These are phyloP conservation scores for Eimeria maxima DNA, from an alignment of 169 alveolate genomes.

Conservation along the genomic window DNA sequence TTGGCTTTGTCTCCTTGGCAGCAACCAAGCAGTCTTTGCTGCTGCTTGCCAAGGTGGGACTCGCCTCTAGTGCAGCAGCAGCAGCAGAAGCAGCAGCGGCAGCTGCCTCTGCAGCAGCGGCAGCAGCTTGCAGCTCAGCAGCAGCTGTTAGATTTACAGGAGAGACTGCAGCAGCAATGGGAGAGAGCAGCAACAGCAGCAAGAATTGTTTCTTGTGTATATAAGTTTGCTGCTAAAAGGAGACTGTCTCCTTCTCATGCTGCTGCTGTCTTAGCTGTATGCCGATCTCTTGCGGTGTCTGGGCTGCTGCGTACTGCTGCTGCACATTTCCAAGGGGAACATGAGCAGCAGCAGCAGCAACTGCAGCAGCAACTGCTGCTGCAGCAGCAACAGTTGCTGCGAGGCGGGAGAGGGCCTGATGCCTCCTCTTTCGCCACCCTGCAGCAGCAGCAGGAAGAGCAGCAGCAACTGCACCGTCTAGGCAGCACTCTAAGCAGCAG, in stretches of 20 bases:
- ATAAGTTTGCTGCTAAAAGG: not conserved
- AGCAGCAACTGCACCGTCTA: not conserved
- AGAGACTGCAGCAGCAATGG: conserved; percentile 16
- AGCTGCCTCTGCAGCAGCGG: not conserved
- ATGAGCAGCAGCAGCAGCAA: conserved; percentile 26
- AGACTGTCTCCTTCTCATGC: conserved; percentile 46
- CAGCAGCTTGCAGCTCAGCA: too few relatives aligned
- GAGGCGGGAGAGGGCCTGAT: not conserved
- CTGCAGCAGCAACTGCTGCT: conserved; percentile 18
- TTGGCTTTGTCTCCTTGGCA: conserved; percentile 51
- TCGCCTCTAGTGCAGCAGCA: not conserved
- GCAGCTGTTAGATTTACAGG: not conserved
- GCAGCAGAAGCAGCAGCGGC: conserved; percentile 52
- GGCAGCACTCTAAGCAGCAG: conserved; percentile 38
- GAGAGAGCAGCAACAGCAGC: conserved; percentile 28
- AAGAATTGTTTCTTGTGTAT: not conserved
- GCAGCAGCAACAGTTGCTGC: conserved; percentile 21
- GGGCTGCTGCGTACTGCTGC: conserved; percentile 63
- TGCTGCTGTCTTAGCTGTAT: conserved; percentile 12
- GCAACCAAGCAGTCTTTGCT: conserved; percentile 44
- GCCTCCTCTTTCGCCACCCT: not conserved
- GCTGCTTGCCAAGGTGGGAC: not conserved
- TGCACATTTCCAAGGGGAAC: not conserved
- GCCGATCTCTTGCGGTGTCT: conserved; percentile 38
- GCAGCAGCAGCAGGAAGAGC: conserved; percentile 40